Evolutionary conservation across 2,329 filamentous ascomycete genomes (phyloP), one percentile per base, ranked within the genome.

Genomic region (Neonectria ditissima): DNA sequence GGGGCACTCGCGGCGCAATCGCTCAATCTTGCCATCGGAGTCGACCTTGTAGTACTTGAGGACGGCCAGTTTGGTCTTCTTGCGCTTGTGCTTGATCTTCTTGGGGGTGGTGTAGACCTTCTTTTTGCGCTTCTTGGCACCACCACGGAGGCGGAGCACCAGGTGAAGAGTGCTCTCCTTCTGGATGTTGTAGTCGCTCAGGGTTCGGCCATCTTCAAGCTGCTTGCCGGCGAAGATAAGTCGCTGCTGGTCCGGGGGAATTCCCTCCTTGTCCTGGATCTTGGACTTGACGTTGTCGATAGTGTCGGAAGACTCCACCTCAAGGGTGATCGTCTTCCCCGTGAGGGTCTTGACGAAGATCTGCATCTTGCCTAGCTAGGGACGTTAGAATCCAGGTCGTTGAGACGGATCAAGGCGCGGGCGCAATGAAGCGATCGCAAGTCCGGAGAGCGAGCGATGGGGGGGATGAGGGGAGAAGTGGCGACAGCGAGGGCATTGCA

Each of bases 51-150:
- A 99, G 93, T 99, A 99, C 92, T 99, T 99, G 84, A 99, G 94
- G 77, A 99, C 95, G 80, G 96, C 96, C 84, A 99, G 88, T 92
- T 99, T 99, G 91, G 92, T 97, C 95, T 99, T 99, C 94, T 98
- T 99, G 89, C 94, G 92, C 94, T 99, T 99, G 92, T 99, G 96
- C 96, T 99, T 99, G 92, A 99, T 99, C 94, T 99, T 99, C 94
- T 99, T 99, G 84, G 96, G 96, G 80, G 96, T 99, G 83, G 93
- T 98, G 92, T 99, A 99, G 77, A 99, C 96, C 94, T 99, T 99
- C 94, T 97, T 97, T 93, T 99, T 99, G 86, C 97, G 91, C 93
- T 98, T 97, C 94, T 99, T 99, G 82, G 85, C 94, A 84, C 95
- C 96, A 89, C 96, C 96, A 89, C 95, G 96, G 69, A 99, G 94